phyloP scores from a whole-genome alignment of 129 eudicot genomes.

The Smallanthus sonchifolius region DNA sequence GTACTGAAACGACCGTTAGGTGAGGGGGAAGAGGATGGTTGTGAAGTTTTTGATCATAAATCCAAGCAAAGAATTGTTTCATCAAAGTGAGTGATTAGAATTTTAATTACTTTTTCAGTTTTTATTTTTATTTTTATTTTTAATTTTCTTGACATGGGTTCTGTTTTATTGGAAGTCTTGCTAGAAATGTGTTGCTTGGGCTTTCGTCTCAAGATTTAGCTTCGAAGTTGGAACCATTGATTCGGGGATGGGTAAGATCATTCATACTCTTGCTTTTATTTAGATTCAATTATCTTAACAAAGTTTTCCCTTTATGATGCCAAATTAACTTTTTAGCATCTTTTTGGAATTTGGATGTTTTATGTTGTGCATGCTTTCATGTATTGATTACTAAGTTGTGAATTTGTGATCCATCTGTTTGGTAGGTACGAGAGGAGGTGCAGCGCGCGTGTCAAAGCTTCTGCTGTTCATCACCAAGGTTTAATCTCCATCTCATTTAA shows the following conservation, averaged over 20 bases:
- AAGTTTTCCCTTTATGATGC: background rate
- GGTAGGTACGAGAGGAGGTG: slow-evolving; percentile 74
- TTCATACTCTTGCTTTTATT: background rate
- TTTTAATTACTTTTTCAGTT: background rate
- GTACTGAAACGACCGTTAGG: slow-evolving; percentile 52
- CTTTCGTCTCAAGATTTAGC: slow-evolving; percentile 42
- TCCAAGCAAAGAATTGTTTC: slow-evolving; percentile 31
- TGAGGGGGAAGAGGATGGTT: slow-evolving; percentile 43
- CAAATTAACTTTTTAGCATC: background rate
- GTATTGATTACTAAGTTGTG: background rate
- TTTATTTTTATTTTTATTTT: background rate
- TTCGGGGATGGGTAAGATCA: slow-evolving; percentile 55
- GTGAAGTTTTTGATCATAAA: slow-evolving; percentile 28
- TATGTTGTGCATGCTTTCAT: slow-evolving; percentile 1
- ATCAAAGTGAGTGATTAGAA: slow-evolving; percentile 37
- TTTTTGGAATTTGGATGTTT: slow-evolving; percentile 1
- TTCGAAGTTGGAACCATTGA: slow-evolving; percentile 50
- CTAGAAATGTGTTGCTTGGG: slow-evolving; percentile 34
- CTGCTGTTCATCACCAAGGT: slow-evolving; percentile 50
- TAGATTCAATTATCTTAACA: background rate
- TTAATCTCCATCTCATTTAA: slow-evolving; percentile 7
- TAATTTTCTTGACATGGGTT: slow-evolving; percentile 4
- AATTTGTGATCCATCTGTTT: slow-evolving; percentile 6
- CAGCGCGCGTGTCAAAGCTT: slow-evolving; percentile 33
- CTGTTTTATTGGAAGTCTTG: slow-evolving; percentile 27